Percentiles rank a stretch among this genome's conserved stretches.
Evolutionary conservation across 768 basidiomycete genomes (phyloP).

Genomic region (Lentinula boryana): DNA sequence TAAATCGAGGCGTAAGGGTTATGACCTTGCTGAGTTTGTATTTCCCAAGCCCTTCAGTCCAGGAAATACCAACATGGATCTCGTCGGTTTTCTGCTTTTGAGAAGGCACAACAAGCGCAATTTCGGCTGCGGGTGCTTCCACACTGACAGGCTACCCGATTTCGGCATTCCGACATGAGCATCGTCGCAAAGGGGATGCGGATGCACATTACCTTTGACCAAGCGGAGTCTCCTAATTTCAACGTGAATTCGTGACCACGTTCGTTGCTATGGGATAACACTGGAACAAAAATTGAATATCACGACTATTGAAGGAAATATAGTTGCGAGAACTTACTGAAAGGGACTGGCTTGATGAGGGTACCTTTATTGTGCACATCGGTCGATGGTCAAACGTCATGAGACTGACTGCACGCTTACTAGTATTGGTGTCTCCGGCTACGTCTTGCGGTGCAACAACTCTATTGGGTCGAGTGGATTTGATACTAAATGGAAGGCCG

Average conservation of each 20-base stretch:
- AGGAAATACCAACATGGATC: slow-evolving; percentile 82
- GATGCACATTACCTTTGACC: slow-evolving; percentile 70
- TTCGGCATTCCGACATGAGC: background rate
- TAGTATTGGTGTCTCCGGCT: slow-evolving; percentile 71
- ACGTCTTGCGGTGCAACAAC: slow-evolving; percentile 66
- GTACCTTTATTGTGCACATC: slow-evolving; percentile 26
- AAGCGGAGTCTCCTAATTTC: slow-evolving; percentile 72
- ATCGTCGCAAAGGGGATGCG: background rate
- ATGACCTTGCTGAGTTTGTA: slow-evolving; percentile 95
- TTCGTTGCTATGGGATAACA: slow-evolving; percentile 80
- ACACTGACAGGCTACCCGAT: slow-evolving; percentile 65
- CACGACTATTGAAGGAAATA: slow-evolving; percentile 1
- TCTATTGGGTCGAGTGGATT: slow-evolving; percentile 55
- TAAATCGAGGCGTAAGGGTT: slow-evolving; percentile 84
- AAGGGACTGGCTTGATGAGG: slow-evolving; percentile 58
- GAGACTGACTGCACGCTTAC: slow-evolving; percentile 28
- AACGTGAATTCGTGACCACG: slow-evolving; percentile 82
- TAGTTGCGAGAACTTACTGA: slow-evolving; percentile 56
- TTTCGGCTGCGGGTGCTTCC: slow-evolving; percentile 90
- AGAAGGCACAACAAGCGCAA: slow-evolving; percentile 67
- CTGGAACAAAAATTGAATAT: slow-evolving; percentile 28
- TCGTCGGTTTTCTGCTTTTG: slow-evolving; percentile 56
- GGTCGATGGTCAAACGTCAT: background rate
- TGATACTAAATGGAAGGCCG: slow-evolving; percentile 72
- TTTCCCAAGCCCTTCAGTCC: slow-evolving; percentile 92